A percentile compares a stretch with the other conserved stretches of the same genome.
Evolutionary conservation across 2,329 filamentous ascomycete genomes (phyloP).

Genomic region (Harringtonia lauricola): DNA sequence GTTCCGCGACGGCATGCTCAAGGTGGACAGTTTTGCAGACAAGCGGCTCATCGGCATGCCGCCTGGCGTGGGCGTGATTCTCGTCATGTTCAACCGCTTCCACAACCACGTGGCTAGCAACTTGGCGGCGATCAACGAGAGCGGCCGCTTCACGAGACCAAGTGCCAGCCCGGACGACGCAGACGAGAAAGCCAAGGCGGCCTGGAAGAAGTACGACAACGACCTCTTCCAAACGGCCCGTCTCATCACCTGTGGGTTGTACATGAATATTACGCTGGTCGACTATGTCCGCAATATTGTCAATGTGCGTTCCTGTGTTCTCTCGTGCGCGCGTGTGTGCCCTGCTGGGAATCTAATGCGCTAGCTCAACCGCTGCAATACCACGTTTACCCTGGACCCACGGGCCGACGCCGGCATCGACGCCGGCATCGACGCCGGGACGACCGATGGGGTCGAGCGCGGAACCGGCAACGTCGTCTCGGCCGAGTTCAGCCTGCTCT

Average conservation of each 20-base stretch:
- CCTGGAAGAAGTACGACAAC: constrained; percentile 61
- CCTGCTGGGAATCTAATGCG: not conserved
- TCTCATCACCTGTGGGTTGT: constrained; percentile 62
- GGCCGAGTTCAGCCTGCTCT: constrained; percentile 81
- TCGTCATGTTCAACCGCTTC: constrained; percentile 74
- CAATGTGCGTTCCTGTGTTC: constrained; percentile 27
- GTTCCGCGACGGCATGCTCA: constrained; percentile 59
- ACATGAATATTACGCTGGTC: constrained; percentile 67
- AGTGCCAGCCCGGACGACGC: constrained; percentile 25
- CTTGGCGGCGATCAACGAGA: constrained; percentile 77
- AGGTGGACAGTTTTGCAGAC: constrained; percentile 63
- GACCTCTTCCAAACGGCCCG: constrained; percentile 71
- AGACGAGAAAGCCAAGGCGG: constrained; percentile 35
- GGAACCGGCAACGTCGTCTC: constrained; percentile 77
- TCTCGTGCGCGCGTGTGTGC: constrained; percentile 1
- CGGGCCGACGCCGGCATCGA: constrained; percentile 53
- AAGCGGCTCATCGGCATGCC: constrained; percentile 60
- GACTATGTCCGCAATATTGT: constrained; percentile 74
- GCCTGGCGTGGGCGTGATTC: constrained; percentile 57
- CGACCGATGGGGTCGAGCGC: constrained; percentile 49
- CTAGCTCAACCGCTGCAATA: constrained; percentile 54
- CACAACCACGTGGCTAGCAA: constrained; percentile 80
- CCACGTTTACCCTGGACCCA: constrained; percentile 73
- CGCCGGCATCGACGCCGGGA: constrained; percentile 38
- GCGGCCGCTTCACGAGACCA: constrained; percentile 63